Evolutionary conservation across 345 rosid species (phyloP).

Genomic region (Eucalyptus erythrocorys): DNA sequence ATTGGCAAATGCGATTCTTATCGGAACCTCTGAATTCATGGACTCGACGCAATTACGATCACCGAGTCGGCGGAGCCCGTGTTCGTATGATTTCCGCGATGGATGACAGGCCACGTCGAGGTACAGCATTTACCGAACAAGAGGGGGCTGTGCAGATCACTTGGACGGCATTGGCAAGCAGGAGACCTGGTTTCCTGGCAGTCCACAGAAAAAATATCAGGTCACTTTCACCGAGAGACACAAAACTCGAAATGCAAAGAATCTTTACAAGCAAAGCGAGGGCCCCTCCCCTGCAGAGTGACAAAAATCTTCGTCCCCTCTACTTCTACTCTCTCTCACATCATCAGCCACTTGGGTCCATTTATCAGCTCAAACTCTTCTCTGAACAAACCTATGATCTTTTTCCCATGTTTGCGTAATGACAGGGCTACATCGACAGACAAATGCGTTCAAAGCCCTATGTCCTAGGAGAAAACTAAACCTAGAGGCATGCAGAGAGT

Average conservation of each 20-base stretch:
- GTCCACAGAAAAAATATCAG: not conserved
- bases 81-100: not conserved
- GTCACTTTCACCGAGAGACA: not conserved
- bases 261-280: not conserved
- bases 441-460: not conserved
- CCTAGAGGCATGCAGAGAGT: not conserved
- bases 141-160: slow-evolving; percentile 16
- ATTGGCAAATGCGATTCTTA: not conserved
- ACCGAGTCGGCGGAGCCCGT: fast-evolving
- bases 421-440: not conserved
- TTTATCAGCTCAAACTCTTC: not conserved
- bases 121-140: not conserved
- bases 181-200: not conserved
- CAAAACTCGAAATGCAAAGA: not conserved
- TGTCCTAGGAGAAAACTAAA: not conserved
- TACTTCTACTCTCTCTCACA: not conserved
- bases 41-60: fast-evolving
- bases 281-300: not conserved
- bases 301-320: not conserved
- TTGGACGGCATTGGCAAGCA: not conserved
- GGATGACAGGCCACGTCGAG: not conserved
- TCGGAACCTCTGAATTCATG: not conserved
- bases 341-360: too few relatives aligned
- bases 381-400: not conserved
- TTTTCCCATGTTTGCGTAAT: not conserved